A percentile compares a stretch with the other conserved stretches of the same genome.
These are phyloP conservation scores for Lignosus rhinocerotis DNA, from an alignment of 1,284 basidiomycete genomes.

Conservation along the genomic window DNA sequence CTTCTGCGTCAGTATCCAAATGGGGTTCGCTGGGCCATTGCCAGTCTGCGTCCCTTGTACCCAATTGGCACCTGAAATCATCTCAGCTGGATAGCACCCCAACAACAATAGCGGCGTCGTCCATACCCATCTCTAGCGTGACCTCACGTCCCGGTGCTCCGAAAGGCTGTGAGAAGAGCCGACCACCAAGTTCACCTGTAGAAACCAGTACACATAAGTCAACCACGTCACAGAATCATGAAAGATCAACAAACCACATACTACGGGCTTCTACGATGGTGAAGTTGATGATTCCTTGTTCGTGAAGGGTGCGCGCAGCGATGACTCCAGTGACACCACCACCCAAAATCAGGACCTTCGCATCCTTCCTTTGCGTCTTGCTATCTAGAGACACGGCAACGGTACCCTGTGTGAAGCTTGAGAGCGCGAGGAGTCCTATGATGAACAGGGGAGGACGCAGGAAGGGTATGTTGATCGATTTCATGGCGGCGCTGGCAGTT, in stretches of 20 bases:
- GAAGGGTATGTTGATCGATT: no score
- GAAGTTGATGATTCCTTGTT: conserved; percentile 59
- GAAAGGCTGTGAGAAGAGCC: conserved; percentile 51
- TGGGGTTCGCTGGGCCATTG: conserved; percentile 57
- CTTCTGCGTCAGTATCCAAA: conserved; percentile 57
- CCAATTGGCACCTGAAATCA: conserved; percentile 66
- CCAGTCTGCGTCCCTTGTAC: conserved; percentile 63
- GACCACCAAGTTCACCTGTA: conserved; percentile 54
- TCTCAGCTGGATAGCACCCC: conserved; percentile 47
- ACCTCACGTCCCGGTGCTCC: conserved; percentile 39
- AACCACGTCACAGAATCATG: no score
- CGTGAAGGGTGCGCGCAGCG: conserved; percentile 59
- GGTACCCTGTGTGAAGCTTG: no score
- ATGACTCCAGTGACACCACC: conserved; percentile 68
- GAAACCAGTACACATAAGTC: no score
- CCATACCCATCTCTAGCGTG: conserved; percentile 46
- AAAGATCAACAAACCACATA: no score
- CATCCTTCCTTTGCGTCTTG: conserved; percentile 18
- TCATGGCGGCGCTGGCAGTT: no score
- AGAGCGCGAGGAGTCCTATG: no score
- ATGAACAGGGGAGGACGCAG: no score
- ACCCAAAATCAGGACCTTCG: conserved; percentile 54
- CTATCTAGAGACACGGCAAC: no score
- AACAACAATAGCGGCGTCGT: no score
- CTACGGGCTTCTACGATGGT: conserved; percentile 58